Conservation (phyloP, 257 asterid genomes). For the Ilex asprella region DNA sequence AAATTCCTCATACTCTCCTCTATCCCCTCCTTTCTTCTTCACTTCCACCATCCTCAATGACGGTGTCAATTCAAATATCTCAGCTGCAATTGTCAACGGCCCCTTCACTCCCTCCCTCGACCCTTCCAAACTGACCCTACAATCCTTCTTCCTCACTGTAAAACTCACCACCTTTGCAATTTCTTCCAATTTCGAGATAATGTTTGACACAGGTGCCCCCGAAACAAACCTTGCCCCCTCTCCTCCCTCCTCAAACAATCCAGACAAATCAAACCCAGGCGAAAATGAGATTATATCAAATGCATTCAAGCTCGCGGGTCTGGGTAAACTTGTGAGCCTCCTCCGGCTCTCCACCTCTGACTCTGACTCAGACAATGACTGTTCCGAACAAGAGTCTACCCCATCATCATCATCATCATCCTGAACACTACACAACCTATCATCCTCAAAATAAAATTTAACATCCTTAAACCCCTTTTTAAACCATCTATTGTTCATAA, state of each 20-base stretch:
- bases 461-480: conserved; percentile 43
- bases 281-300: conserved; percentile 35
- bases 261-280: conserved; percentile 35
- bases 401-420: conserved; percentile 1
- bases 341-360: conserved; percentile 11
- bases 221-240: conserved; percentile 23
- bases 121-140: conserved; percentile 26
- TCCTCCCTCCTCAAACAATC: conserved; percentile 29
- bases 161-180: conserved; percentile 27
- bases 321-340: conserved; percentile 13
- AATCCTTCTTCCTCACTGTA: conserved; percentile 27
- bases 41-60: conserved; percentile 26
- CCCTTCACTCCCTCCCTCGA: conserved; percentile 24
- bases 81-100: conserved; percentile 23
- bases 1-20: conserved; percentile 20
- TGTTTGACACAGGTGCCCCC: conserved; percentile 18
- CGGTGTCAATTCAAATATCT: conserved; percentile 29
- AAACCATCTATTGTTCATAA: conserved; percentile 44
- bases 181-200: conserved; percentile 26
- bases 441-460: conserved; percentile 25
- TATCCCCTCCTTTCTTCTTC: conserved; percentile 26
- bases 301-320: conserved; percentile 36
- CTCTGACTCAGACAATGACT: conserved; percentile 17
- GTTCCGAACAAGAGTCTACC: conserved; percentile 8
- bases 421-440: conserved; percentile 16